Evolutionary conservation across 352 stramenopile genomes (phyloP).

Genomic region (Pythium phragmiticola): DNA sequence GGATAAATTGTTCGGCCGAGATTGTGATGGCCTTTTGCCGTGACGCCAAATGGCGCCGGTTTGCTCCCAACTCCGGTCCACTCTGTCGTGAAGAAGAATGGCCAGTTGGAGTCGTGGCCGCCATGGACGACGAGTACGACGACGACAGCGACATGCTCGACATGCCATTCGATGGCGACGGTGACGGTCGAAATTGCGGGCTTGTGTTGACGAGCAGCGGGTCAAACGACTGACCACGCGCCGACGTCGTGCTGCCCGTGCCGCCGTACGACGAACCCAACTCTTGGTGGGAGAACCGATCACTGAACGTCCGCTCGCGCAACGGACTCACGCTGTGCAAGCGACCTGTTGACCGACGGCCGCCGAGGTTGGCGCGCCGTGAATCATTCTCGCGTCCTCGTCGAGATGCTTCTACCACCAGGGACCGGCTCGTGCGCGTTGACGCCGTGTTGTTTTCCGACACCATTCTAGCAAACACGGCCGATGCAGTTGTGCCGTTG

Average conservation of each 20-base stretch:
- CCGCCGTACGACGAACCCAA: constrained; percentile 17
- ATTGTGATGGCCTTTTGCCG: constrained; percentile 67
- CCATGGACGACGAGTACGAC: constrained; percentile 20
- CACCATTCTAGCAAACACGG: constrained; percentile 15
- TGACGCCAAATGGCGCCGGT: constrained; percentile 25
- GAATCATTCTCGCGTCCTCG: constrained; percentile 12
- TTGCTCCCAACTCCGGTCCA: constrained; percentile 16
- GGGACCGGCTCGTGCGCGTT: constrained; percentile 13
- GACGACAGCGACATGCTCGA: constrained; percentile 14
- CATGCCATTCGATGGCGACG: neutral
- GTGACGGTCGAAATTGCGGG: constrained; percentile 4
- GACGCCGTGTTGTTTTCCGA: constrained; percentile 17
- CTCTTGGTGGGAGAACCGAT: constrained; percentile 5
- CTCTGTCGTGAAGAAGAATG: constrained; percentile 1
- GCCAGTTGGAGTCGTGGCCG: constrained; percentile 1
- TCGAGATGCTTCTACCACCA: constrained; percentile 8
- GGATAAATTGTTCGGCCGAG: constrained; percentile 65
- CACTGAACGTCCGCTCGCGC: constrained; percentile 20
- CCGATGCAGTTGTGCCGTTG: constrained; percentile 7
- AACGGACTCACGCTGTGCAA: constrained; percentile 53
- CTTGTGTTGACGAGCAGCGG: constrained; percentile 10
- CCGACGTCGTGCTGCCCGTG: constrained; percentile 3
- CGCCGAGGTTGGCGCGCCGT: neutral
- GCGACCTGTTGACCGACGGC: constrained; percentile 7
- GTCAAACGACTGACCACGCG: constrained; percentile 5